phyloP scores from a whole-genome alignment of 2,329 filamentous ascomycete genomes.

The Annulohypoxylon truncatum region DNA sequence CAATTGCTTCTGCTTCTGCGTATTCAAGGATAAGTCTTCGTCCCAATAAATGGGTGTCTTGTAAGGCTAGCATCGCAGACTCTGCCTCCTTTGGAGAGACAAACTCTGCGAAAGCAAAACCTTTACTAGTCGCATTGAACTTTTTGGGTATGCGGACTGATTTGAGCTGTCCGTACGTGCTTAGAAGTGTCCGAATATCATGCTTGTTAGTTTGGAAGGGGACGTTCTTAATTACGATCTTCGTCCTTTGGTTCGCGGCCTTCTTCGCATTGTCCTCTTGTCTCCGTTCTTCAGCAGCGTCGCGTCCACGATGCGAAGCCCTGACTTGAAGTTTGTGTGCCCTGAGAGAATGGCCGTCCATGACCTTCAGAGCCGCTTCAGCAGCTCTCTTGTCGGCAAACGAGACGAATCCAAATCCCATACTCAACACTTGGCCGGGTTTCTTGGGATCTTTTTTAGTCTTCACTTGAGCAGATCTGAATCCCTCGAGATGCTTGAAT shows the following conservation, averaged over 20 bases:
- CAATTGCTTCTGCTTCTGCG: conserved; percentile 86
- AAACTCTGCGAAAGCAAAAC: conserved; percentile 98
- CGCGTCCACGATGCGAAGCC: conserved; percentile 85
- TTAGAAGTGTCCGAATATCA: conserved; percentile 86
- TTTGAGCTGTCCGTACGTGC: conserved; percentile 90
- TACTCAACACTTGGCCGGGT: conserved; percentile 86
- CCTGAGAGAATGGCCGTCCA: conserved; percentile 90
- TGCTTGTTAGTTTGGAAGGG: conserved; percentile 96
- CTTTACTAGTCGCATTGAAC: conserved; percentile 87
- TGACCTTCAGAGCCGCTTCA: conserved; percentile 80
- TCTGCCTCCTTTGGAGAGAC: conserved; percentile 88
- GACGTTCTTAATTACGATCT: conserved; percentile 98
- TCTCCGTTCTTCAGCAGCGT: conserved; percentile 87
- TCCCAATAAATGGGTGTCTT: conserved; percentile 92
- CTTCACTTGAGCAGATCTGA: conserved; percentile 89
- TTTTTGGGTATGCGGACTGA: conserved; percentile 96
- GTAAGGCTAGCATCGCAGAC: conserved; percentile 90
- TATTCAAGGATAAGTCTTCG: conserved; percentile 91
- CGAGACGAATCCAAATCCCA: conserved; percentile 97
- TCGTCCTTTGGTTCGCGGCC: conserved; percentile 79
- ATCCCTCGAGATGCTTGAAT: conserved; percentile 86
- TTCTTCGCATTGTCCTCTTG: conserved; percentile 88
- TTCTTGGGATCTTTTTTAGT: conserved; percentile 94
- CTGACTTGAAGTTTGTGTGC: conserved; percentile 87
- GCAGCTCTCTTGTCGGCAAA: conserved; percentile 84